phyloP scores from a whole-genome alignment of 768 basidiomycete species.

The Auriscalpium microsporum region DNA sequence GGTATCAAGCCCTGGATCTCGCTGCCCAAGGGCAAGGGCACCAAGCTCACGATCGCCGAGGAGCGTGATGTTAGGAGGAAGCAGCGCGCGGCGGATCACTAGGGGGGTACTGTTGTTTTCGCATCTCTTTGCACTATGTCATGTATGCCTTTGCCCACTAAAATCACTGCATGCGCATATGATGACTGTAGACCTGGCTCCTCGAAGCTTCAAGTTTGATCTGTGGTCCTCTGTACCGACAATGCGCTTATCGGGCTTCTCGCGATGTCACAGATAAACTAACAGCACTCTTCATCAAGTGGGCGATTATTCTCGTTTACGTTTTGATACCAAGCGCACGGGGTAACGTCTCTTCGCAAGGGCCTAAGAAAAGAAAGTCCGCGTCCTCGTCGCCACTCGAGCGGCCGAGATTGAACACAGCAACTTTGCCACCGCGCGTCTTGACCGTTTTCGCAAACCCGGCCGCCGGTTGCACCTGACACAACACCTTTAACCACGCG shows the following conservation, averaged over 20 bases:
- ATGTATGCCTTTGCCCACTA: constrained; percentile 21
- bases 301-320: no score
- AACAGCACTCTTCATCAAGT: no score
- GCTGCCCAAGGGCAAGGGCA: constrained; percentile 94
- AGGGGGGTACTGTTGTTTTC: constrained; percentile 22
- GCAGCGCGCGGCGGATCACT: constrained; percentile 61
- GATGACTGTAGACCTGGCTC: not conserved
- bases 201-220: no score
- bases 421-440: constrained; percentile 25
- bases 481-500: not conserved
- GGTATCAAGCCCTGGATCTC: constrained; percentile 95
- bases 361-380: constrained; percentile 42
- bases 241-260: no score
- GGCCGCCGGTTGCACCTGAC: not conserved
- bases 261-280: no score
- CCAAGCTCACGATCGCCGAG: constrained; percentile 94
- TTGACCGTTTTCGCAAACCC: constrained; percentile 18
- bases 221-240: no score
- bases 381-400: constrained; percentile 32
- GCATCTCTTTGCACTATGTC: constrained; percentile 10
- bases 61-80: constrained; percentile 91
- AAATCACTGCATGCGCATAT: constrained; percentile 12
- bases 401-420: constrained; percentile 27
- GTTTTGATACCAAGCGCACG: constrained; percentile 24
- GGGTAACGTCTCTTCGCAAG: constrained; percentile 38